Percentiles rank a stretch among this genome's conserved stretches.
Evolutionary conservation across 169 alveolate genomes (phyloP).

Genomic region (Eimeria tenella): DNA sequence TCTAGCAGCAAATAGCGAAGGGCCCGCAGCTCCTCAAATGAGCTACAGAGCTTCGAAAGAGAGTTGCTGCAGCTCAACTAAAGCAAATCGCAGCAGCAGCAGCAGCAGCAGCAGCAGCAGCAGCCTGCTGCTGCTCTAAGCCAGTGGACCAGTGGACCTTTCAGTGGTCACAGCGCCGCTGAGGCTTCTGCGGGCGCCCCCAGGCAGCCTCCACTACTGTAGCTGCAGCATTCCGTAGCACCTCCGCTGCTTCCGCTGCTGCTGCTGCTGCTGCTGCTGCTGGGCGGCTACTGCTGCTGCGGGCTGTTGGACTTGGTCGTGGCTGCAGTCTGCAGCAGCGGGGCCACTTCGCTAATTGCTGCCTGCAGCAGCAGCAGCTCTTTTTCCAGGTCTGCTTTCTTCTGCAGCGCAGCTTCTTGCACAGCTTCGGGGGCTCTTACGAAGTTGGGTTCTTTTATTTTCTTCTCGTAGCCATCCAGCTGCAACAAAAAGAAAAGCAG

Average conservation of each 20-base stretch:
- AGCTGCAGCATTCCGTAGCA: not conserved
- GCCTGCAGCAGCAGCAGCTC: conserved; percentile 42
- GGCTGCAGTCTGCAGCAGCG: not conserved
- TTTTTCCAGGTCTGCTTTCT: conserved; percentile 20
- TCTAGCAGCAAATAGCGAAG: too few species aligned
- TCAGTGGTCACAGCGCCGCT: too few species aligned
- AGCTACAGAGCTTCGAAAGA: too few species aligned
- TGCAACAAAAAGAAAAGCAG: not conserved
- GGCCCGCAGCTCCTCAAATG: too few species aligned
- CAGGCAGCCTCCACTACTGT: too few species aligned
- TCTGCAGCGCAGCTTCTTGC: not conserved
- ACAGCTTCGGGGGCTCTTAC: conserved; percentile 36
- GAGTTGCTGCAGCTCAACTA: too few species aligned
- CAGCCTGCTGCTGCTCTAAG: too few species aligned
- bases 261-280: conserved; percentile 7
- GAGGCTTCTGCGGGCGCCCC: too few species aligned
- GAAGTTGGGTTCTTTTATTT: conserved; percentile 36
- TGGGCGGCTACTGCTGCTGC: not conserved
- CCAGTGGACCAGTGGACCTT: too few species aligned
- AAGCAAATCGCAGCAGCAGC: too few species aligned
- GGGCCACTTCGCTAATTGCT: not conserved
- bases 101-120: too few species aligned
- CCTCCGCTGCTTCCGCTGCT: not conserved
- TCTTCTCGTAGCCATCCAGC: conserved; percentile 23
- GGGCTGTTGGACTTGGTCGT: not conserved